Evolutionary conservation across 305 asterid genomes (phyloP), one percentile per base, ranked within the genome.

Genomic region (Nicotiana rustica): DNA sequence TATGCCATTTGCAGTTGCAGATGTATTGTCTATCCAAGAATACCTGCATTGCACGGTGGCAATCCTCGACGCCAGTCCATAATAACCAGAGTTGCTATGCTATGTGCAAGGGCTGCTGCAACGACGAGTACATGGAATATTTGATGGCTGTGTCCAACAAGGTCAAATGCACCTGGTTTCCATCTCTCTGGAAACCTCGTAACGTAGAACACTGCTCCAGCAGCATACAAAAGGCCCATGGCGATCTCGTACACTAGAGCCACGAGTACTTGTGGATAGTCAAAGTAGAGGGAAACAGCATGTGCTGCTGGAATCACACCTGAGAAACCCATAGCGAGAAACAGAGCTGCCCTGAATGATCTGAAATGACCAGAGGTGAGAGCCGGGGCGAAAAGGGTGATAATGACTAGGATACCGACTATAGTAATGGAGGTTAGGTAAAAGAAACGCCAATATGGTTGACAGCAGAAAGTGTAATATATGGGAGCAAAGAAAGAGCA

Each of bases 301-400:
- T 95, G 98, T 0, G 93, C 87, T 0, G 98, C 97, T 0, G 97
- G 98, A 57, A 95, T 89, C 33, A 95, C 93, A 14, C 97, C 98
- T 1, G 96, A 93, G 90, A 91, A 93, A 3, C 98, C 98, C 97
- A 94, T 93, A 82, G 90, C 84, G 18, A 95, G 89, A 85, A 95
- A 95, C n/a, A 95, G 89, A 17, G 81, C 66, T 0, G 95, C 92
- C 84, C 97, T 85, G 88, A 92, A 91, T 19, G 96, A 70, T 71
- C 98, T 89, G 85, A 86, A 93, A 14, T 91, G 90, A 33, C 89
- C 85, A 67, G 85, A 41, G 57, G 95, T 85, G 19, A 93, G 89
- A 15, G 88, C 87, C 0, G 97, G 97, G 56, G 97, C 88, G 1
- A 94, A 92, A 5, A 94, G 94, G 29, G 95, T 90, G 44, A 89